Conservation (phyloP, 2,329 filamentous ascomycete genomes). For the Phialocephala subalpina region DNA sequence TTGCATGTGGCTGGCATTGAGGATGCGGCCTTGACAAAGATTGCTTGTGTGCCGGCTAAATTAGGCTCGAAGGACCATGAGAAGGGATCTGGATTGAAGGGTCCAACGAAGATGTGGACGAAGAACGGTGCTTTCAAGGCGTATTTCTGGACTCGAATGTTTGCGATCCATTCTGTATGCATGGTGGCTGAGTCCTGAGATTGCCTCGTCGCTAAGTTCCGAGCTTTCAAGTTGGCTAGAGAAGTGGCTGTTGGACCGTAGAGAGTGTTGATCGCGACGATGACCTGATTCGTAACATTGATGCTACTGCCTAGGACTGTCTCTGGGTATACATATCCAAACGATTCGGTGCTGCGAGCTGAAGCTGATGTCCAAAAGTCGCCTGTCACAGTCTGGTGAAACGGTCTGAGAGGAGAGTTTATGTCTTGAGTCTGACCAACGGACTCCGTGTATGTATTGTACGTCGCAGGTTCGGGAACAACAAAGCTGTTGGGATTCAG, state of each 20-base stretch:
- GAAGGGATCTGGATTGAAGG: slow-evolving; percentile 32
- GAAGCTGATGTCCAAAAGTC: slow-evolving; percentile 50
- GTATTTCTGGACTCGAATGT: slow-evolving; percentile 68
- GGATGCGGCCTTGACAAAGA: slow-evolving; percentile 46
- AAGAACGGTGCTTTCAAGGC: slow-evolving; percentile 68
- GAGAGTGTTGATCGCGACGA: slow-evolving; percentile 65
- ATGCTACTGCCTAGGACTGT: slow-evolving; percentile 59
- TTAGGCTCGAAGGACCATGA: slow-evolving; percentile 41
- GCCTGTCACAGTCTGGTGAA: slow-evolving; percentile 57
- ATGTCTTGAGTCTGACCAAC: slow-evolving; percentile 32
- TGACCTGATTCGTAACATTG: slow-evolving; percentile 66
- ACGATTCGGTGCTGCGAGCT: slow-evolving; percentile 29
- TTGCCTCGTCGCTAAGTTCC: not conserved
- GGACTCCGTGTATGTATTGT: slow-evolving; percentile 44
- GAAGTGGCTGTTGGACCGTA: slow-evolving; percentile 41
- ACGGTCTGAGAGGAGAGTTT: slow-evolving; percentile 47
- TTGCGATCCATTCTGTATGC: slow-evolving; percentile 73
- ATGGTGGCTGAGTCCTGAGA: slow-evolving; percentile 35
- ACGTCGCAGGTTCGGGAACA: slow-evolving; percentile 43
- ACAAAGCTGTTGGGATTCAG: slow-evolving; percentile 48
- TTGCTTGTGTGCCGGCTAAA: slow-evolving; percentile 41
- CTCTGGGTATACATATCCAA: slow-evolving; percentile 41
- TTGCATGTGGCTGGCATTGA: slow-evolving; percentile 11
- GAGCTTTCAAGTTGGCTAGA: not conserved
- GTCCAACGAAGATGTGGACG: slow-evolving; percentile 74